Evolutionary conservation across 768 basidiomycete species (phyloP), one percentile per base, ranked within the genome.

Genomic region (Pisolithus tinctorius): DNA sequence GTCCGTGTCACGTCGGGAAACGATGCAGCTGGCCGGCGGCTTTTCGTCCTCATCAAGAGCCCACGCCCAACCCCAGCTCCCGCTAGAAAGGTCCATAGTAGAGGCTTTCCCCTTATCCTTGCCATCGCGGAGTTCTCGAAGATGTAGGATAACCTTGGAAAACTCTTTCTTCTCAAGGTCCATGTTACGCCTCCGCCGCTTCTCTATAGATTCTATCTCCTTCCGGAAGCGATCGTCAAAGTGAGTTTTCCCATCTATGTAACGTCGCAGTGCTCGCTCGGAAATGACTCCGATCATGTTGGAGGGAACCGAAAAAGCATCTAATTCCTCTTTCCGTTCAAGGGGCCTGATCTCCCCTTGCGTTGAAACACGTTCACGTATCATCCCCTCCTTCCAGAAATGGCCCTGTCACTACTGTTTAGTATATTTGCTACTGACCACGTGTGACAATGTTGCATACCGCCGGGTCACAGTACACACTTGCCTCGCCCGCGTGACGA

Each of bases 21-120:
- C 88, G 58, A 97, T 91, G 48, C 92, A 93, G 59, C 86, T 89
- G 3, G 94, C 88, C 4, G 95, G 95, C 3, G 95, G 95, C 17
- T 76, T 74, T 69, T 96, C 93, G 47, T 80, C 72, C 14, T 74
- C 81, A 54, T 90, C 85, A 51, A 92, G 66, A 6, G 85, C 91
- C 93, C 88, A 97, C 17, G 84, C 82, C 84, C 89, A 93, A 27
- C 75, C 79, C 84, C 84, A 88, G 55, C 76, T 77, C 42, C 76
- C 81, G 27, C 77, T 74, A 6, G 72, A 69, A 39, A 71, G 70
- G 53, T 73, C 76, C 11, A 63, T 43, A 40, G 66, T 49, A 9
- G 60, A 53, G 47, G 53, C 65, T 51, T 58, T 68, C 30, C 40
- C 63, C 42, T 44, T 49, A 59, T 47, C 45, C 53, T 59, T 55